Conservation (phyloP, 495 filamentous ascomycete genomes). For the Aspergillus incahuasiensis region DNA sequence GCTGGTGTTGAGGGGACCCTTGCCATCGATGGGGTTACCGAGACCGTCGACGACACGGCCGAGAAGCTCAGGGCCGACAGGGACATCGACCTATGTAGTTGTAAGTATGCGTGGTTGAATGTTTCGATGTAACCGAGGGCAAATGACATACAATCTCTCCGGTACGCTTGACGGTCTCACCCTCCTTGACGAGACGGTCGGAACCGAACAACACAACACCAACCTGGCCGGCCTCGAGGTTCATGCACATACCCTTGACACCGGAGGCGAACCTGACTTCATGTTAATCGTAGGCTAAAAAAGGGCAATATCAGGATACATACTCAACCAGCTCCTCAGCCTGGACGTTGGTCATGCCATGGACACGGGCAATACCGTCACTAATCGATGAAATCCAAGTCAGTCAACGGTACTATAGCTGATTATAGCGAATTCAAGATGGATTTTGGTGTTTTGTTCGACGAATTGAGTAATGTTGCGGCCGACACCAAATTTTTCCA, state of each 20-base stretch:
- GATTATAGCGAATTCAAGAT: background rate
- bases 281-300: slow-evolving; percentile 24
- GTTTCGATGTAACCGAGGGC: background rate
- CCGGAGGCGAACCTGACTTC: slow-evolving; percentile 88
- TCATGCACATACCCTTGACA: slow-evolving; percentile 99
- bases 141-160: slow-evolving; percentile 84
- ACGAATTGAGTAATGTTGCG: slow-evolving; percentile 27
- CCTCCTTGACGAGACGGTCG: slow-evolving; percentile 99
- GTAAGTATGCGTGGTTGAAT: slow-evolving; percentile 18
- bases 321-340: slow-evolving; percentile 99
- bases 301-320: slow-evolving; percentile 41
- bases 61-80: slow-evolving; percentile 86
- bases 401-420: slow-evolving; percentile 12
- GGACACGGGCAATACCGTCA: slow-evolving; percentile 99
- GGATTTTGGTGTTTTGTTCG: slow-evolving; percentile 15
- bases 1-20: slow-evolving; percentile 88
- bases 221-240: slow-evolving; percentile 99
- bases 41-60: slow-evolving; percentile 98
- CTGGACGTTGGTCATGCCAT: slow-evolving; percentile 99
- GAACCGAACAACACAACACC: slow-evolving; percentile 99
- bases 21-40: slow-evolving; percentile 98
- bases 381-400: slow-evolving; percentile 43
- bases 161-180: slow-evolving; percentile 99
- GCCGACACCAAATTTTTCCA: slow-evolving; percentile 36
- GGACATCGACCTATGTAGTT: slow-evolving; percentile 79